phyloP scores from a whole-genome alignment of 2,329 filamentous ascomycete species.

The Ciborinia camelliae region DNA sequence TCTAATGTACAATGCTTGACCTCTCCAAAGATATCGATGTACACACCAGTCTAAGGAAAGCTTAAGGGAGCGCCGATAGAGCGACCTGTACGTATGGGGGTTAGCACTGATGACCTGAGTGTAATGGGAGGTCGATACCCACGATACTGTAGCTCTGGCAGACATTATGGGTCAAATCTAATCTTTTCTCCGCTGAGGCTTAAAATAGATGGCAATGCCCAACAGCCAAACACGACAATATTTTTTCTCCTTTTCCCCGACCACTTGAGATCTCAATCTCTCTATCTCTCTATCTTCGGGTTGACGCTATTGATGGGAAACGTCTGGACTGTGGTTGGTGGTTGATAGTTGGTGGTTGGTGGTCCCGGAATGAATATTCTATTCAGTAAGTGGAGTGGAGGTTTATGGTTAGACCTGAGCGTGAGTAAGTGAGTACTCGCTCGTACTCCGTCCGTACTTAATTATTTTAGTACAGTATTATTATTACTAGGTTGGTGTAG shows the following conservation, averaged over 20 bases:
- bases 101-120: neutral
- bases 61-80: slow-evolving; percentile 92
- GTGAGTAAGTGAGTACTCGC: too few species aligned
- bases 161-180: slow-evolving; percentile 32
- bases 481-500: too few species aligned
- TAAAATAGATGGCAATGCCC: neutral
- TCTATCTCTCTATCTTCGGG: slow-evolving; percentile 10
- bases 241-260: neutral
- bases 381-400: slow-evolving; percentile 17
- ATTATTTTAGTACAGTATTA: too few species aligned
- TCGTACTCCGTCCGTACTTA: too few species aligned
- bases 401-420: slow-evolving; percentile 13
- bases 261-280: neutral
- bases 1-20: slow-evolving; percentile 93
- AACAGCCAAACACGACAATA: neutral
- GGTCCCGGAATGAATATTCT: slow-evolving; percentile 12
- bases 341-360: slow-evolving; percentile 5
- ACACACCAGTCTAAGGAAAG: slow-evolving; percentile 94
- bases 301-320: slow-evolving; percentile 3
- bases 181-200: neutral
- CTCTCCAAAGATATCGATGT: slow-evolving; percentile 88
- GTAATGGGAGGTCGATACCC: slow-evolving; percentile 19
- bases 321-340: neutral
- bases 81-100: slow-evolving; percentile 47
- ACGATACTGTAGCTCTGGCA: slow-evolving; percentile 39